phyloP scores from a whole-genome alignment of 768 basidiomycete genomes.

The Tricholoma furcatifolium region DNA sequence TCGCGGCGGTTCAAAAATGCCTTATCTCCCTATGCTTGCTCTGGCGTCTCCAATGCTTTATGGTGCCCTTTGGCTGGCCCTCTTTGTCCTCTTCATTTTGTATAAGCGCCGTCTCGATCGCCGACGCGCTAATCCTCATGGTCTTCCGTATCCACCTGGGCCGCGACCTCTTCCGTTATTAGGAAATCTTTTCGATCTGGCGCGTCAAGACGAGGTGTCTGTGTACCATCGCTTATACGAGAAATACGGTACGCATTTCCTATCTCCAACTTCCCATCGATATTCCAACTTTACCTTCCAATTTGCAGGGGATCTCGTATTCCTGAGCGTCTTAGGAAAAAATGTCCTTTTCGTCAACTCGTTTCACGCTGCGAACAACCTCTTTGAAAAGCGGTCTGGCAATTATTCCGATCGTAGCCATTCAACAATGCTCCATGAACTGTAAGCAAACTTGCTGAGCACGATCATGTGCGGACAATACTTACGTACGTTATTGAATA shows the following conservation, averaged over 20 bases:
- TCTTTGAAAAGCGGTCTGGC: conserved; percentile 54
- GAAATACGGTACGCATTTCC: conserved; percentile 34
- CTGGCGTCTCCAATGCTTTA: conserved; percentile 6
- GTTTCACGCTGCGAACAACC: conserved; percentile 39
- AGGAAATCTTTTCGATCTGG: conserved; percentile 52
- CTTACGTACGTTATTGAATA: background rate
- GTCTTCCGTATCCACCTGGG: conserved; percentile 50
- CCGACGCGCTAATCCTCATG: conserved; percentile 11
- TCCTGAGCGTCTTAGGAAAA: conserved; percentile 49
- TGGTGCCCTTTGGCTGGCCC: conserved; percentile 1
- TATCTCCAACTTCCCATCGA: background rate
- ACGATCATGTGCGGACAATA: background rate
- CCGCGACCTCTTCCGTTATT: conserved; percentile 51
- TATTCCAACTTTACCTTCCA: background rate
- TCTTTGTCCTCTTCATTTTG: conserved; percentile 4
- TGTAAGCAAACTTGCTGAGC: conserved; percentile 29
- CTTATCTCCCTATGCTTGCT: conserved; percentile 10
- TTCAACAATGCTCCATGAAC: conserved; percentile 48
- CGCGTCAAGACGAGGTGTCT: conserved; percentile 34
- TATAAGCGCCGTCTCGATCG: conserved; percentile 9
- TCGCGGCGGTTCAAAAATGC: background rate
- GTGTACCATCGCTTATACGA: conserved; percentile 41
- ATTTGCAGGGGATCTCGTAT: conserved; percentile 51
- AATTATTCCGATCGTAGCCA: conserved; percentile 56
- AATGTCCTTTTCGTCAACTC: conserved; percentile 47